Evolutionary conservation across 208 protist genomes (phyloP).

Genomic region (Balamuthia mandrillaris): DNA sequence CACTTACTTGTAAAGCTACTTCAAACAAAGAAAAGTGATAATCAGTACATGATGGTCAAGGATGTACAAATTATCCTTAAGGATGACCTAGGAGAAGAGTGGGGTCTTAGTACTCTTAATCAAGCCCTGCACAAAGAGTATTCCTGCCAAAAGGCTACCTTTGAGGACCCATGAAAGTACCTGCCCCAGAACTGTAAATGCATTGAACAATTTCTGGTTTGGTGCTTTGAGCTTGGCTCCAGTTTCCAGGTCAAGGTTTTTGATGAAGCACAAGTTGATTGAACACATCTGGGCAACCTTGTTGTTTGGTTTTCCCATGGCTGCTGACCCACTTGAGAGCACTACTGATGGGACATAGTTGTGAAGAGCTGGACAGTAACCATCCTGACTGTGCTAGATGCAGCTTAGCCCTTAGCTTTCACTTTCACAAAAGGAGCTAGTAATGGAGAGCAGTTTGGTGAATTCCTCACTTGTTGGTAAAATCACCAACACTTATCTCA

Average conservation of each 20-base stretch:
- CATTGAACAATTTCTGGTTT: neutral
- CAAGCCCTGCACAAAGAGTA: too few species aligned
- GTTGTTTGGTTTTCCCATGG: neutral
- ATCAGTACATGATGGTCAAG: too few species aligned
- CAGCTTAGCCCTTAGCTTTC: too few species aligned
- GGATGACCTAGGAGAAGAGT: neutral
- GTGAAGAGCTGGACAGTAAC: neutral
- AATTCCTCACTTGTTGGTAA: too few species aligned
- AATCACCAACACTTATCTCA: too few species aligned
- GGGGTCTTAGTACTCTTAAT: too few species aligned
- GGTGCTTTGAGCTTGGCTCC: neutral
- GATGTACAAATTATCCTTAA: neutral
- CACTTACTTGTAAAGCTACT: too few species aligned
- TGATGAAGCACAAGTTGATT: neutral
- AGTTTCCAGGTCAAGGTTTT: neutral
- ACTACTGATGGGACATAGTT: neutral
- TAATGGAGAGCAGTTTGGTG: too few species aligned
- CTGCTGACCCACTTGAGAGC: neutral
- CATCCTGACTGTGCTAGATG: neutral
- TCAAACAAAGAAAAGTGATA: too few species aligned
- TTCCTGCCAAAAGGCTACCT: neutral
- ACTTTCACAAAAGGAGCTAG: too few species aligned
- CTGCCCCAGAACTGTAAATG: neutral
- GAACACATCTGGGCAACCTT: neutral
- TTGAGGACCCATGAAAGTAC: neutral